These are phyloP conservation scores for Arxiozyma heterogenica DNA, from an alignment of 1,139 yeast species.

Conservation along the genomic window DNA sequence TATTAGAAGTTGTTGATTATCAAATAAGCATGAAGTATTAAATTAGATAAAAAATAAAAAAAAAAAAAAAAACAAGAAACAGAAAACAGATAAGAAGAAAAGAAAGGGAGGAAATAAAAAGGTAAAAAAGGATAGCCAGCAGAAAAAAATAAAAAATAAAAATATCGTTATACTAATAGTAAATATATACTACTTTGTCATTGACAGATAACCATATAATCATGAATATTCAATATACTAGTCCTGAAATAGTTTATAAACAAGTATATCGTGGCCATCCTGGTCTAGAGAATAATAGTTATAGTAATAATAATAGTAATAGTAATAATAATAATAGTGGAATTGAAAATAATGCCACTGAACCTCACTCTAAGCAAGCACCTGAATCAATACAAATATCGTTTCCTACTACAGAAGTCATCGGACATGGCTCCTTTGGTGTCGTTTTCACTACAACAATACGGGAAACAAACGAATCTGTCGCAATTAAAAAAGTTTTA, in stretches of 20 bases:
- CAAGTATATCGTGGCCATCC: constrained; percentile 26
- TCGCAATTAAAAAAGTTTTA: constrained; percentile 88
- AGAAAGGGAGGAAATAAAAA: too few relatives aligned
- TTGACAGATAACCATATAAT: not conserved
- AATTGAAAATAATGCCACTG: not conserved
- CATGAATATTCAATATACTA: constrained; percentile 12
- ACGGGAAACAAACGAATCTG: constrained; percentile 62
- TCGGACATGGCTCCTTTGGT: constrained; percentile 97
- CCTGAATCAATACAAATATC: constrained; percentile 27
- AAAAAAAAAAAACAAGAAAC: not conserved
- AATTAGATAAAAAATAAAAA: too few relatives aligned
- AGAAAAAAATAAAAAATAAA: too few relatives aligned
- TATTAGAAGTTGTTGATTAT: too few relatives aligned
- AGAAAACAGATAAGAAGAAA: too few relatives aligned
- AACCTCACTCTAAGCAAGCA: not conserved
- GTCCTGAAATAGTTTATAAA: constrained; percentile 22
- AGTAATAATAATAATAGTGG: constrained; percentile 3
- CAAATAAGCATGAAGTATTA: not conserved
- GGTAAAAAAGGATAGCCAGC: too few relatives aligned
- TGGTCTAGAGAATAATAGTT: not conserved
- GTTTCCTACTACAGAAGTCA: constrained; percentile 48
- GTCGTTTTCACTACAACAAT: constrained; percentile 85
- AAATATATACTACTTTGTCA: not conserved
- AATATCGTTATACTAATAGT: not conserved
- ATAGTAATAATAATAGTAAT: not conserved